phyloP scores from a whole-genome alignment of 371 early-diverging fungal species.

The Lichtheimia corymbifera region DNA sequence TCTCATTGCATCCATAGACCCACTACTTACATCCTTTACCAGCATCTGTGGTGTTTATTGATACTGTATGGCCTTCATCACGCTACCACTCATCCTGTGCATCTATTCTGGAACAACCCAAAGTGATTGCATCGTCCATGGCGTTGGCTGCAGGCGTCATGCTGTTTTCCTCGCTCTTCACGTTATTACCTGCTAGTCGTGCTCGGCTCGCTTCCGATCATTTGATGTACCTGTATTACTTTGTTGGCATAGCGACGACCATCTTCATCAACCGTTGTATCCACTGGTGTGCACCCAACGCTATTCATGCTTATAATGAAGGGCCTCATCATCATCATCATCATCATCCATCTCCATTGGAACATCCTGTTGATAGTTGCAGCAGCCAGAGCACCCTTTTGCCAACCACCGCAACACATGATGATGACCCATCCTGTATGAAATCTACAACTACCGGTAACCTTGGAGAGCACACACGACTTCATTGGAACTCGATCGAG shows the following conservation, averaged over 20 bases:
- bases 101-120: conserved; percentile 13
- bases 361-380: neutral
- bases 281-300: conserved; percentile 38
- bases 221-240: conserved; percentile 30
- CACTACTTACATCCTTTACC: neutral
- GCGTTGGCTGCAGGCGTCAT: conserved; percentile 45
- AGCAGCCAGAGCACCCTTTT: conserved; percentile 1
- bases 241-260: conserved; percentile 36
- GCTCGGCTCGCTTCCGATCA: conserved; percentile 22
- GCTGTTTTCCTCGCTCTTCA: conserved; percentile 36
- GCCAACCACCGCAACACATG: neutral
- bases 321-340: neutral
- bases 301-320: conserved; percentile 42
- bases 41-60: conserved; percentile 21
- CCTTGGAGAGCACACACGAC: neutral
- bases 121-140: conserved; percentile 19
- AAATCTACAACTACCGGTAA: neutral
- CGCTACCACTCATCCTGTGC: conserved; percentile 8
- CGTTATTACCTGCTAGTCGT: conserved; percentile 40
- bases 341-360: conserved; percentile 2
- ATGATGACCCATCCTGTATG: neutral
- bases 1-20: neutral
- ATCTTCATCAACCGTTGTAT: conserved; percentile 29
- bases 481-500: neutral
- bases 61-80: conserved; percentile 9